Conservation (phyloP, 257 asterid species). For the Solanum medicagineum region DNA sequence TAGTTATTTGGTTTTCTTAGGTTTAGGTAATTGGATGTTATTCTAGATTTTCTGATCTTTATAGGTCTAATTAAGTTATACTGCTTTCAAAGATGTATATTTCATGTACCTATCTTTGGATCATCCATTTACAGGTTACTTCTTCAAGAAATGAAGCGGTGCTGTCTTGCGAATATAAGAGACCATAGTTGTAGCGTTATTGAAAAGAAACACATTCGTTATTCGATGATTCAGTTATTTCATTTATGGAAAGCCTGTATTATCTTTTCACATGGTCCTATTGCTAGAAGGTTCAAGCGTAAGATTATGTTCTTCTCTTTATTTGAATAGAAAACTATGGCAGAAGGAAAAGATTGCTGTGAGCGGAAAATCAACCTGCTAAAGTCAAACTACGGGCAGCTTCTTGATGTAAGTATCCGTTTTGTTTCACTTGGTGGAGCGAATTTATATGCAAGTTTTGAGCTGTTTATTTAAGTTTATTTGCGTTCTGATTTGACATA, state of each 20-base stretch:
- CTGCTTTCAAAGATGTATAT: background rate
- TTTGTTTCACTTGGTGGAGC: background rate
- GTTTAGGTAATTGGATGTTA: background rate
- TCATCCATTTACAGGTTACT: background rate
- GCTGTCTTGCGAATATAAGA: background rate
- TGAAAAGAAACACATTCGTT: background rate
- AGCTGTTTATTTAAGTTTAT: background rate
- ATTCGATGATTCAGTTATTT: background rate
- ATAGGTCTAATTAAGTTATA: background rate
- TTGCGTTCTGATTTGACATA: background rate
- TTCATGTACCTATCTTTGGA: background rate
- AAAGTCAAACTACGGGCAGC: constrained; percentile 90
- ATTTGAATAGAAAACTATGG: constrained; percentile 69
- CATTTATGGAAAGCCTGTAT: background rate
- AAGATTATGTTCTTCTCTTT: background rate
- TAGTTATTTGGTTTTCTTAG: background rate
- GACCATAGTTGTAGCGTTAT: background rate
- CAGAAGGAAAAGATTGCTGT: constrained; percentile 84
- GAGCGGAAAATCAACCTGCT: constrained; percentile 81
- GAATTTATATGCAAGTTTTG: background rate
- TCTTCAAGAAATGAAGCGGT: background rate
- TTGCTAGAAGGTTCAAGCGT: background rate
- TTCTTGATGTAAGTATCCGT: constrained; percentile 59
- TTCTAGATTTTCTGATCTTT: background rate
- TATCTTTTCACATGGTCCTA: background rate